Base-by-base conservation (phyloP, 352 stramenopile species). In the Sclerospora graminicola region DNA sequence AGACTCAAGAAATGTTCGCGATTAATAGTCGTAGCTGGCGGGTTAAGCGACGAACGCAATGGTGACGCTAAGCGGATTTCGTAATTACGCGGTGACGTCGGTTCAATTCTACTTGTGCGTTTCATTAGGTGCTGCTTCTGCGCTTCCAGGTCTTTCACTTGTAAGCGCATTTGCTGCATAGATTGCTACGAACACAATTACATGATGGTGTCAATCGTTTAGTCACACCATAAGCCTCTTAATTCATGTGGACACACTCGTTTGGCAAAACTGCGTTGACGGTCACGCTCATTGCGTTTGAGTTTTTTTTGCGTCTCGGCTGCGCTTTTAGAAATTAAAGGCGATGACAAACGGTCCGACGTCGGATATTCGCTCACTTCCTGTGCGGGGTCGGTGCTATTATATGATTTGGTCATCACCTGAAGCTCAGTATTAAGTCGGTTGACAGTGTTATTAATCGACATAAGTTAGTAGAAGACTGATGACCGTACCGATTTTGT, bases 261-360 rank as follows among this genome's bases (percentile, higher is more conserved):
- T 45, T 80, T 79, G 53, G 72, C 56, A 21, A 67, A 60, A 28
- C 57, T 78, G 46, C 65, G 68, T 34, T 69, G 57, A 35, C 71
- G 68, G 47, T 84, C 71, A 43, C 71, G 71, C 21, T 74, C 71
- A 50, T 84, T 84, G 42, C 71, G 68, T 2, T 58, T 53, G 39
- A 53, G 43, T 28, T 72, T 72, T 39, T 65, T 69, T 27, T 59
- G 51, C 31, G 46, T 29, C n/a, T 45, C 56, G 27, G 35, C 6
- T 7, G 23, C 50, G 10, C 32, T n/a, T 14, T 11, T 24, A 2
- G 30, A 31, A 16, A 2, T 39, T 19, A 44, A 35, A 40, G 29
- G 31, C 11, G 32, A 27, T 1, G 14, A 19, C 18, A 29, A 29
- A 13, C 14, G 46, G 10, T 60, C 45, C 11, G 45, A 46, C 29